These are phyloP conservation scores for Aurinia saxatilis DNA, from an alignment of 345 rosid species.

Conservation along the genomic window DNA sequence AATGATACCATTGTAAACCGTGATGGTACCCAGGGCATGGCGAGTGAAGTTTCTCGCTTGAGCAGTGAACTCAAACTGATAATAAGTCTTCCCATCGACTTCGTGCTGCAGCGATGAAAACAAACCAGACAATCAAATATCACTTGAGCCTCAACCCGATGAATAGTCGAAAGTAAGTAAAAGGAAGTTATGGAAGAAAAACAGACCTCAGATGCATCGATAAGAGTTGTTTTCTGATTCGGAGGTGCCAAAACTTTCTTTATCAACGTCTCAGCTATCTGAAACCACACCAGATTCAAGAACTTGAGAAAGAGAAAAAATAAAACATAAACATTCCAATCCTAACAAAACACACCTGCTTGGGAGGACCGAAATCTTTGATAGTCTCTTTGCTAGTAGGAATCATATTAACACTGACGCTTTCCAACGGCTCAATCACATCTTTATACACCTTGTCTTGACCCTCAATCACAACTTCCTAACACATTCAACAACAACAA, in stretches of 20 bases:
- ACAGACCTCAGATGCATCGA: conserved; percentile 66
- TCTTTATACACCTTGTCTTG: conserved; percentile 94
- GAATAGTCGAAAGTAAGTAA: not conserved
- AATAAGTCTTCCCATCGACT: conserved; percentile 70
- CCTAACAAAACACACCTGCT: conserved; percentile 46
- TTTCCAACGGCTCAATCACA: conserved; percentile 91
- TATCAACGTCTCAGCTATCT: conserved; percentile 83
- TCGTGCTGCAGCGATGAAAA: conserved; percentile 50
- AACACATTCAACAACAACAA: conserved; percentile 2
- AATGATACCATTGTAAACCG: conserved; percentile 65
- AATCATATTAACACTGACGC: conserved; percentile 57
- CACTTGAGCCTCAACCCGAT: not conserved
- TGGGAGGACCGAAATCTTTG: conserved; percentile 80
- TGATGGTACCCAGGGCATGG: conserved; percentile 70
- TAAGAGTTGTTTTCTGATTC: conserved; percentile 67
- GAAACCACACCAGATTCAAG: conserved; percentile 20
- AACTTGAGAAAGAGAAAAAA: not conserved
- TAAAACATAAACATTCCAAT: not conserved
- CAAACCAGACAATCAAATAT: conserved; percentile 11
- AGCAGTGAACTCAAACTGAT: conserved; percentile 73
- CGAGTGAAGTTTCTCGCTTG: conserved; percentile 85
- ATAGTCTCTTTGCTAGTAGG: conserved; percentile 67
- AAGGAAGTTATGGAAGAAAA: not conserved
- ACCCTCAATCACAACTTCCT: conserved; percentile 85
- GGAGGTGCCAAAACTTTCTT: conserved; percentile 80